These are phyloP conservation scores for Candida khao-thaluensis DNA, from an alignment of 805 yeast genomes.

Conservation along the genomic window DNA sequence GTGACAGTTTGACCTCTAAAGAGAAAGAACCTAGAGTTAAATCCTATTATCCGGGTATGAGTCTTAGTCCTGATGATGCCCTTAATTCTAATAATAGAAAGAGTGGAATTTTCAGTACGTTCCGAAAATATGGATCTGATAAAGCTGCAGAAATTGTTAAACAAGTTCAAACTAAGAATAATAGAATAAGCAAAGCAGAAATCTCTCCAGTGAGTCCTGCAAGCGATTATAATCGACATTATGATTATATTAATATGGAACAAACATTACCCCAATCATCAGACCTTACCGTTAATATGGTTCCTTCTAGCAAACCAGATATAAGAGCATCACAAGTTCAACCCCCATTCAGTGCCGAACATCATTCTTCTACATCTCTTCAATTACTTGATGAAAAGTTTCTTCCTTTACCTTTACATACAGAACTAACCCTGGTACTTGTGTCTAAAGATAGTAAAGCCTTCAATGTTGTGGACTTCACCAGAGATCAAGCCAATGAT, in stretches of 20 bases:
- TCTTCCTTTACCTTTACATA: conserved; percentile 21
- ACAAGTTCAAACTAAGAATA: conserved; percentile 21
- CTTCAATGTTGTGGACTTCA: conserved; percentile 48
- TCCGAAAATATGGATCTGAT: conserved; percentile 41
- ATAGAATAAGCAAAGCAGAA: conserved; percentile 12
- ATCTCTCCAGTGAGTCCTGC: conserved; percentile 18
- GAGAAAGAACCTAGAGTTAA: conserved; percentile 10
- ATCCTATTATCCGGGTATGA: conserved; percentile 19
- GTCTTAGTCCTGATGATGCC: conserved; percentile 15
- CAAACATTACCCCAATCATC: conserved; percentile 8
- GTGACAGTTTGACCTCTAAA: conserved; percentile 14
- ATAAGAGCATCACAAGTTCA: conserved; percentile 2
- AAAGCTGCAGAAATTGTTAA: conserved; percentile 38
- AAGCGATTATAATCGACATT: conserved; percentile 8
- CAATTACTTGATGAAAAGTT: conserved; percentile 22
- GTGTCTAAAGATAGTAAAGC: conserved; percentile 61
- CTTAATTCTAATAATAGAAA: conserved; percentile 18
- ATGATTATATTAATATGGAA: conserved; percentile 15
- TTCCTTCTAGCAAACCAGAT: conserved; percentile 5
- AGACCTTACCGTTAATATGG: conserved; percentile 1
- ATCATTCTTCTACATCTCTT: conserved; percentile 3
- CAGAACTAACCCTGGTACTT: conserved; percentile 39
- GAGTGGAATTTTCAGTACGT: conserved; percentile 39
- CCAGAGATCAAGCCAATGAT: conserved; percentile 16
- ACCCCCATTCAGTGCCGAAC: neutral